phyloP scores from a whole-genome alignment of 108 stramenopile genomes.

The Cyclostephanos invisitatus region DNA sequence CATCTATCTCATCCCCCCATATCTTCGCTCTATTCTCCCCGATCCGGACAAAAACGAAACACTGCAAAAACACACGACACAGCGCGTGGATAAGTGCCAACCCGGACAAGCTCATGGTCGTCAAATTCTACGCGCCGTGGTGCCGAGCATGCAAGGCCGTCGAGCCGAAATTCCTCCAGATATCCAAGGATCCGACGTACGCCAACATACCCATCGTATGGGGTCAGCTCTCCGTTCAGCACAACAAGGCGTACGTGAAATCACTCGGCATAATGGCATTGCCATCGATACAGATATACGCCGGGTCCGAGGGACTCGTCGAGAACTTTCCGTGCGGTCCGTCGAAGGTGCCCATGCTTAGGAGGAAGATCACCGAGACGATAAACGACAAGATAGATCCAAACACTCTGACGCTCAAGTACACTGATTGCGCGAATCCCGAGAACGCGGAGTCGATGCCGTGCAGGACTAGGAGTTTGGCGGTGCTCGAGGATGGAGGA shows the following conservation, averaged over 20 bases:
- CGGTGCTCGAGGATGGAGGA: constrained; percentile 5
- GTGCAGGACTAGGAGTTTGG: constrained; percentile 42
- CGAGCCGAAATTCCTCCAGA: constrained; percentile 76
- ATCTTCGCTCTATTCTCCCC: neutral
- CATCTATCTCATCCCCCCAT: neutral
- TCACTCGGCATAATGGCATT: constrained; percentile 73
- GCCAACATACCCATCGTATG: constrained; percentile 65
- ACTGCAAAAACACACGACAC: neutral
- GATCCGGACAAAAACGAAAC: neutral
- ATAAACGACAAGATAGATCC: constrained; percentile 71
- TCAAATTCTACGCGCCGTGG: constrained; percentile 90
- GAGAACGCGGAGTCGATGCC: constrained; percentile 43
- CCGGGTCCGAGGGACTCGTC: constrained; percentile 48
- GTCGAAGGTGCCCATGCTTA: constrained; percentile 80
- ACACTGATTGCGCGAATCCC: constrained; percentile 34
- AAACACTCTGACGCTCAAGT: constrained; percentile 44
- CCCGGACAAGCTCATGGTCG: constrained; percentile 71
- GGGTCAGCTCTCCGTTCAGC: constrained; percentile 66
- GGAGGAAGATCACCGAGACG: constrained; percentile 67
- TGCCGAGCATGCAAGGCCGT: constrained; percentile 81
- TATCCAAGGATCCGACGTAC: constrained; percentile 64
- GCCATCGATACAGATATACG: constrained; percentile 81
- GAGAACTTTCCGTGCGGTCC: constrained; percentile 92
- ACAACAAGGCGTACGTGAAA: constrained; percentile 85
- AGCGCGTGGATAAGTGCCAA: constrained; percentile 63